Evolutionary conservation across 495 filamentous ascomycete genomes (phyloP).

Genomic region (Pseudomonodictys pantanalensis): DNA sequence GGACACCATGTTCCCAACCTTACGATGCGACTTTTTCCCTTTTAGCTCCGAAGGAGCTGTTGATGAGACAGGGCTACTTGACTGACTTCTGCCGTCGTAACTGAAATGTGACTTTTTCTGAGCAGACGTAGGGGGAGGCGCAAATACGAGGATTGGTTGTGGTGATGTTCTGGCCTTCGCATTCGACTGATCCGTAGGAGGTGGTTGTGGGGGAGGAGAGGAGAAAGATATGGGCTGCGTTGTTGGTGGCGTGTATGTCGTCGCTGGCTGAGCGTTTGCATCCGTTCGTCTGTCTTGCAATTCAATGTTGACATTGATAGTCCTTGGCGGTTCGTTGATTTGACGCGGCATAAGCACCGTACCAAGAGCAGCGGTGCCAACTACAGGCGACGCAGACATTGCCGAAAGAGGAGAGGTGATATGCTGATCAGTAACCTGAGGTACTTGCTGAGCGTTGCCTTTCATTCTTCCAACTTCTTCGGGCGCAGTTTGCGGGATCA

Average conservation of each 20-base stretch:
- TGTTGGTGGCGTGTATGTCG: slow-evolving; percentile 1
- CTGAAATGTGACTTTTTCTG: slow-evolving; percentile 1
- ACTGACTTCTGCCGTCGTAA: slow-evolving; percentile 6
- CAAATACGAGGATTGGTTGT: not conserved
- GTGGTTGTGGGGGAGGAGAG: not conserved
- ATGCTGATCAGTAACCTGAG: not conserved
- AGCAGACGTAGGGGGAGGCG: slow-evolving; percentile 14
- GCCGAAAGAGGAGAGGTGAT: slow-evolving; percentile 23
- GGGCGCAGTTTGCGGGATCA: not conserved
- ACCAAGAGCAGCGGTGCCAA: slow-evolving; percentile 29
- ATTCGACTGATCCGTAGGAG: not conserved
- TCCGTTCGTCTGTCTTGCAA: slow-evolving; percentile 10
- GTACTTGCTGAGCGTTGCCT: not conserved
- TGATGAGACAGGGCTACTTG: slow-evolving; percentile 10
- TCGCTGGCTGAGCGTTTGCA: not conserved
- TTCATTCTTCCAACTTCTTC: not conserved
- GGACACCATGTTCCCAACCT: slow-evolving; percentile 15
- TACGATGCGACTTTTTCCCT: slow-evolving; percentile 12
- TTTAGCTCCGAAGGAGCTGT: slow-evolving; percentile 7
- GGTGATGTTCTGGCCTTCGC: not conserved
- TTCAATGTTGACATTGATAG: slow-evolving; percentile 23
- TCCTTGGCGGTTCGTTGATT: slow-evolving; percentile 2
- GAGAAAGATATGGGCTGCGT: not conserved
- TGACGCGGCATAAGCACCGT: slow-evolving; percentile 25
- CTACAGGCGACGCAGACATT: slow-evolving; percentile 24